A percentile compares a stretch with the other conserved stretches of the same genome.
phyloP scores from a whole-genome alignment of 208 protist species.

The Herpetomonas muscarum region DNA sequence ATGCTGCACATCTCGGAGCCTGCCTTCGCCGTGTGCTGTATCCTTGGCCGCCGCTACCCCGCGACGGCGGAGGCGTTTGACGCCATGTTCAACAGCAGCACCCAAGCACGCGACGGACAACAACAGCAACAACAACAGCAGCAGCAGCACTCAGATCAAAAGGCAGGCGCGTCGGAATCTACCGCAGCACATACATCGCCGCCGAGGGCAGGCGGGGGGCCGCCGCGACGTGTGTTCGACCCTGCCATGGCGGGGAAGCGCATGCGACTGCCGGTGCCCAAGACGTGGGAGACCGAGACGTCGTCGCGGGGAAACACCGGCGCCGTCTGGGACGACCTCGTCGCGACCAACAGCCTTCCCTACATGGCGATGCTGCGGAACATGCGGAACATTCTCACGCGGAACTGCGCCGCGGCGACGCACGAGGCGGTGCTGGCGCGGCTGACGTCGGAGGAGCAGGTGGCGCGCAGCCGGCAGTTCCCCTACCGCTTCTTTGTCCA shows the following conservation, averaged over 20 bases:
- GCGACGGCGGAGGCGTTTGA: conserved; percentile 63
- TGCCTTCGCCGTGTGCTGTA: conserved; percentile 74
- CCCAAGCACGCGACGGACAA: neutral
- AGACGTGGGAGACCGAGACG: conserved; percentile 92
- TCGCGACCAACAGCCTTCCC: conserved; percentile 78
- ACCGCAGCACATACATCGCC: conserved; percentile 15
- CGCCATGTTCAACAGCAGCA: conserved; percentile 6
- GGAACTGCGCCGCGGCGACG: conserved; percentile 43
- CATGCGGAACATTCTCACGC: conserved; percentile 91
- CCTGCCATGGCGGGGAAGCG: conserved; percentile 58
- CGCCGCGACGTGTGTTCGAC: conserved; percentile 56
- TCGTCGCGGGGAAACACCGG: conserved; percentile 84
- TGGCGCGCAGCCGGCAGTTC: conserved; percentile 83
- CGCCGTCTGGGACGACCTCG: conserved; percentile 87
- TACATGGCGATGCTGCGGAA: conserved; percentile 96
- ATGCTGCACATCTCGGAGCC: conserved; percentile 84
- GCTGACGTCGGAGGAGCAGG: conserved; percentile 52
- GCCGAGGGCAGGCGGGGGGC: neutral
- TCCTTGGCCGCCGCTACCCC: conserved; percentile 95
- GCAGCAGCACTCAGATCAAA: neutral
- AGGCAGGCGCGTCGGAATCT: neutral
- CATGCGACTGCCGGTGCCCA: conserved; percentile 90
- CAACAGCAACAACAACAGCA: neutral
- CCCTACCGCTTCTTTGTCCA: conserved; percentile 93
- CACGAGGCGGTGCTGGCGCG: conserved; percentile 47